A percentile compares a stretch with the other conserved stretches of the same genome.
Evolutionary conservation across 306 rosid genomes (phyloP).

Genomic region (Canavalia ensiformis): DNA sequence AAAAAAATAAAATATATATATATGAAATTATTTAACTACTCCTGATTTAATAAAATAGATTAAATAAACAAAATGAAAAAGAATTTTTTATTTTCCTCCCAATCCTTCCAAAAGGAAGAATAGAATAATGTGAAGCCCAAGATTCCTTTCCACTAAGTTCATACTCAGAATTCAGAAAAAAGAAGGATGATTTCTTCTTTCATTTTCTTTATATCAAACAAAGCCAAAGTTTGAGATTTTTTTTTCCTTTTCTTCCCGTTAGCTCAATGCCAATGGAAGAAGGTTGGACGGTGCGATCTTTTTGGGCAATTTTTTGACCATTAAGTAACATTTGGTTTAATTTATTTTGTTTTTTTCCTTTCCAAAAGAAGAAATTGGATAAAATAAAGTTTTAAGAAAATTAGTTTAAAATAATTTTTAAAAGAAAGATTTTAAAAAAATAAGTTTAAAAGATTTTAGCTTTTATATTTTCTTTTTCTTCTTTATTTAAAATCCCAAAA

Average conservation of each 20-base stretch:
- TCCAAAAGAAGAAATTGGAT: too few species aligned
- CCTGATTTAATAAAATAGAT: too few species aligned
- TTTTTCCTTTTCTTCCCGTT: neutral
- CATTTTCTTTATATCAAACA: neutral
- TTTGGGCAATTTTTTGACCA: neutral
- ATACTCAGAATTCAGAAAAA: neutral
- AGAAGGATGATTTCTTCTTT: neutral
- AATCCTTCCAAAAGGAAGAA: neutral
- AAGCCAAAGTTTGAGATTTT: neutral
- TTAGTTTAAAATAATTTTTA: too few species aligned
- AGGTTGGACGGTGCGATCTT: slow-evolving; percentile 16
- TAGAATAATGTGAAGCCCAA: neutral
- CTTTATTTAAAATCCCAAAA: too few species aligned
- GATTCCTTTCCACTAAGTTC: neutral
- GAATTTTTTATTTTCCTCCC: neutral
- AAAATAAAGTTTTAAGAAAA: too few species aligned
- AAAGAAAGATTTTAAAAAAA: too few species aligned
- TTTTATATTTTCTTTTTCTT: too few species aligned
- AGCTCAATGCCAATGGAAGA: neutral
- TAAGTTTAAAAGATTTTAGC: too few species aligned
- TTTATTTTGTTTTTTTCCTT: too few species aligned
- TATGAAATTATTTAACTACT: too few species aligned
- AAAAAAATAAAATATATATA: too few species aligned
- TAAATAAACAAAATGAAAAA: neutral
- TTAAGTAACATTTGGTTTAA: too few species aligned